Evolutionary conservation across 257 asterid species (phyloP), one percentile per base, ranked within the genome.

Genomic region (Solanum piurae): DNA sequence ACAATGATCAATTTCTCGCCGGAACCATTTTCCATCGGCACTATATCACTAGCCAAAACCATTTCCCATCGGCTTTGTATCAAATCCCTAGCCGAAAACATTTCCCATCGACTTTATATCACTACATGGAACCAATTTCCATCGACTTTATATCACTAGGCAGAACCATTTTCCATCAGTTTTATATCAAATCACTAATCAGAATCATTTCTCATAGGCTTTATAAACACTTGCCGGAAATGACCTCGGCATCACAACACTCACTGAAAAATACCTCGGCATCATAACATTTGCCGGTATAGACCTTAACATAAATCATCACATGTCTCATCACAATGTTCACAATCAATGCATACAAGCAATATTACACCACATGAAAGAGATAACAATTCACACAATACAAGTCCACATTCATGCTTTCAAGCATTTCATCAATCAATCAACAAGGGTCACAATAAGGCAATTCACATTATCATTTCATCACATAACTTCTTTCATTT

Each of bases 1-100:
- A 52, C 23, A 52, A 52, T 52, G 4, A 52, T 16, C 62, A 0
- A 52, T 52, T 6, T 52, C 9, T 16, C 1, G 3, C 23, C 3
- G 9, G 3, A 52, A 16, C 0, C 62, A 52, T 52, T 16, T 52
- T 9, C 3, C 8, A 49, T 49, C 21, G 1, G 1, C 60, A 5
- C 7, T 49, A 5, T 49, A 49, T 49, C 23, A 5, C 23, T 49
- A 2, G 52, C 16, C 52, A 4, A 5, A 44, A 44, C 5, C 16
- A 11, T 44, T 44, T 44, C 5, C 16, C 55, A 44, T 44, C 0
- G 16, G 6, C 18, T 12, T 12, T 44, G 0, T 44, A 44, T 44
- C 18, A 44, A 44, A 44, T 44, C 16, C 1, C 55, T 44, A 44
- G 1, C 3, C n/a, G 0, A 0, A 52, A 16, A 6, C 0, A 16